A percentile compares a stretch with the other conserved stretches of the same genome.
phyloP scores from a whole-genome alignment of 208 protist species.

The Leishmania aethiopica region DNA sequence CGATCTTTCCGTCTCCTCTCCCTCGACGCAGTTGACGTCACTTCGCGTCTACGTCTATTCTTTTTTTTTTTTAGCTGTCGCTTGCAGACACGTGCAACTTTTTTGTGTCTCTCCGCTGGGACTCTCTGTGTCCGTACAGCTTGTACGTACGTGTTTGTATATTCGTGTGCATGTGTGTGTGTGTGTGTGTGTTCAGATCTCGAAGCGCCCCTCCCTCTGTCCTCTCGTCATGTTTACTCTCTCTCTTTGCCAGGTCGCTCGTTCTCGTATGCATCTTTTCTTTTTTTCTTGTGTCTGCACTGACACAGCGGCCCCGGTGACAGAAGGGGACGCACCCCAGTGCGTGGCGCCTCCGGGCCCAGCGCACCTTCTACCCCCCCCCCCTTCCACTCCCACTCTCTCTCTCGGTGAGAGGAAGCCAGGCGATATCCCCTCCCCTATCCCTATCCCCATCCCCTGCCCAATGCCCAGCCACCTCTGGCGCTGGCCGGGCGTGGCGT shows the following conservation, averaged over 20 bases:
- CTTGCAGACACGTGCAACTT: background rate
- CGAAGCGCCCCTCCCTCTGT: background rate
- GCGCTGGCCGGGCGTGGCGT: background rate
- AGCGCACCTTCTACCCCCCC: background rate
- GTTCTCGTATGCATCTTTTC: constrained; percentile 3
- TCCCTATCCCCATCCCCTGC: background rate
- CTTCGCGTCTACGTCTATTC: background rate
- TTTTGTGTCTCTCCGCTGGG: background rate
- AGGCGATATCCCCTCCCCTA: background rate
- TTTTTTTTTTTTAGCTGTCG: background rate
- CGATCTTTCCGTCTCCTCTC: background rate
- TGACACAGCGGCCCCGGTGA: background rate
- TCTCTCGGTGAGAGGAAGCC: background rate
- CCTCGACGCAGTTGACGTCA: background rate
- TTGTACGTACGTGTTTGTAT: background rate
- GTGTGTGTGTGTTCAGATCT: background rate
- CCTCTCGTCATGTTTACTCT: background rate
- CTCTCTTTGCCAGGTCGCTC: background rate
- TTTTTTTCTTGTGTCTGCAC: background rate
- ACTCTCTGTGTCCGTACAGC: background rate
- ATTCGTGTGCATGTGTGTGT: background rate
- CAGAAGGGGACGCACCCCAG: background rate
- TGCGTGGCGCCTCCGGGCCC: background rate
- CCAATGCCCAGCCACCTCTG: background rate
- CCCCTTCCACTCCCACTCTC: no score